Percentiles rank a stretch among this genome's conserved stretches.
phyloP scores from a whole-genome alignment of 1,284 basidiomycete species.

The Somion occarium region DNA sequence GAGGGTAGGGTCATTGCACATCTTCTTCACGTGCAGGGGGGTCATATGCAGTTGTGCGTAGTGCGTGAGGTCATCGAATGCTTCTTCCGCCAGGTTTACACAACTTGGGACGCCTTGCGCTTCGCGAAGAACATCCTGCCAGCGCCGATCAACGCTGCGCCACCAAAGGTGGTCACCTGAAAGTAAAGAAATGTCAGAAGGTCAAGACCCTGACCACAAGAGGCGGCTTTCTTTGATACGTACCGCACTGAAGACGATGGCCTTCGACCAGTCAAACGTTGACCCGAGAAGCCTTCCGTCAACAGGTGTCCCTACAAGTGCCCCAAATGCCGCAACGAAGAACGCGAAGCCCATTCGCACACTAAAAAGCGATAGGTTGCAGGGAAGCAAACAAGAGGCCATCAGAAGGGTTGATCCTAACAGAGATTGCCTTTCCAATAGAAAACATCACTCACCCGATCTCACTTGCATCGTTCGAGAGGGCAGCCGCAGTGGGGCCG shows the following conservation, averaged over 20 bases:
- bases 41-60: too few species aligned
- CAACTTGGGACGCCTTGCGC: background rate
- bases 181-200: background rate
- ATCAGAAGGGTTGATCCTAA: background rate
- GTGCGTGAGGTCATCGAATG: too few species aligned
- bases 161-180: background rate
- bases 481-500: background rate
- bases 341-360: slow-evolving; percentile 1
- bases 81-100: too few species aligned
- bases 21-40: too few species aligned
- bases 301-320: slow-evolving; percentile 4
- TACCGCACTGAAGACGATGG: slow-evolving; percentile 12
- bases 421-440: background rate
- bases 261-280: slow-evolving; percentile 9
- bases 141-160: background rate
- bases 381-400: background rate
- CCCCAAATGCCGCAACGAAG: background rate
- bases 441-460: background rate
- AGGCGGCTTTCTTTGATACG: background rate
- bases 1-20: too few species aligned
- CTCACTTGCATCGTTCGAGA: background rate
- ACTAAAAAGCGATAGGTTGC: background rate
- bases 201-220: background rate
- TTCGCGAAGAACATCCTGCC: background rate
- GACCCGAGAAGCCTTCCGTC: slow-evolving; percentile 9